Base-by-base conservation (phyloP, 768 basidiomycete genomes). In the Amylocystis lapponica region DNA sequence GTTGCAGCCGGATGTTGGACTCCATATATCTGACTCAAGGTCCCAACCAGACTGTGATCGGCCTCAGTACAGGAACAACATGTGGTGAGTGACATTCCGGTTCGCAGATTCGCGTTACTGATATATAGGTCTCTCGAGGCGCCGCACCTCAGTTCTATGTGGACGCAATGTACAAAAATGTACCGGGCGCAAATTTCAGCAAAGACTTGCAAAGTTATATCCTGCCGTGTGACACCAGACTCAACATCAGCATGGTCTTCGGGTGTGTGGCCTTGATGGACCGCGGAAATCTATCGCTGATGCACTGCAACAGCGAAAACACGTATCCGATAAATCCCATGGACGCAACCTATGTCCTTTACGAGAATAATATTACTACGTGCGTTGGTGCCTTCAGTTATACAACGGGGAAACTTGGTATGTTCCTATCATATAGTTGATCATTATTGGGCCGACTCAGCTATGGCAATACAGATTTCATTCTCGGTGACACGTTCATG, bases 401-500 rank as follows among this genome's bases (percentile, higher is more conserved):
- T 10, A 37, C 32, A 13, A 13, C 5, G n/a, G 5, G 21, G 29
- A 20, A 26, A 23, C 8, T 22, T 25, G 14, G 14, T 16, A 12
- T 26, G 14, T 7, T 19, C 14, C 14, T 5, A 13, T 9, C n/a
- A 30, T n/a, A 30, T n/a, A 9, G 9, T n/a, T n/a, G 29, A 9
- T 7, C 29, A 30, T 30, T 5, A 27, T 20, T 16, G 8, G 19
- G 14, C n/a, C n/a, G n/a, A 13, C 16, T 20, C 17, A 14, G 3
- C 12, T 37, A 25, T 21, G 13, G 25, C 27, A 4, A 22, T 9
- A 20, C 37, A 45, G 54, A 56, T 43, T 49, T 48, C 32, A 43
- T 53, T 21, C 54, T 56, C 17, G 54, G 54, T 5, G 54, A 56
- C 29, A 9, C 51, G 17, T 56, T 56, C 49, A 19, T 56, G 44